A percentile compares a stretch with the other conserved stretches of the same genome.
Evolutionary conservation across 805 yeast genomes (phyloP).

Genomic region (Saccharomycopsis amapae): DNA sequence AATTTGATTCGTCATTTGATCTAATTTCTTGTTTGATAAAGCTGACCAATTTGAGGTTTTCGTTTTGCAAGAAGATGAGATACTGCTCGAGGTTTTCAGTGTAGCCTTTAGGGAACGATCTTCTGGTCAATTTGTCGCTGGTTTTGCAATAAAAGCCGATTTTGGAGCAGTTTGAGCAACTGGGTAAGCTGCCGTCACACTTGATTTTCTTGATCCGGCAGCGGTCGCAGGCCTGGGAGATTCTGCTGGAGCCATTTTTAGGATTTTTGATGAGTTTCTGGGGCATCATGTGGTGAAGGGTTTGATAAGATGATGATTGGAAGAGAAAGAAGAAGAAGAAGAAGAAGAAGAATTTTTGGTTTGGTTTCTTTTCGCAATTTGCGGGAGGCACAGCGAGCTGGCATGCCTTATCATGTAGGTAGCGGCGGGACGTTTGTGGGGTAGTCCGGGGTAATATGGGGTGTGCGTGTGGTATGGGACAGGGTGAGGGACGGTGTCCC

Average conservation of each 20-base stretch:
- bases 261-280: conserved; percentile 20
- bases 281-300: neutral
- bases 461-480: no score
- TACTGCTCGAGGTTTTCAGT: conserved; percentile 67
- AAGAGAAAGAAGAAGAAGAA: no score
- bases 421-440: no score
- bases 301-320: no score
- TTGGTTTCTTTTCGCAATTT: no score
- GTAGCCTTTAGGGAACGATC: conserved; percentile 77
- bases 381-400: no score
- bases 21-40: conserved; percentile 29
- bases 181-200: conserved; percentile 65
- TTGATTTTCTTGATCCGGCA: conserved; percentile 71
- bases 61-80: conserved; percentile 53
- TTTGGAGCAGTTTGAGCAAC: conserved; percentile 58
- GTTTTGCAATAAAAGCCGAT: conserved; percentile 65
- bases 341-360: no score
- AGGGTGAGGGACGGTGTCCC: no score
- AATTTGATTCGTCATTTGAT: conserved; percentile 3
- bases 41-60: conserved; percentile 35
- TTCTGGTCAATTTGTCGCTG: conserved; percentile 64
- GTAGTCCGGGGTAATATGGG: no score
- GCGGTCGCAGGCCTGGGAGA: conserved; percentile 77
- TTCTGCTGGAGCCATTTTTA: conserved; percentile 32
- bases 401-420: no score